Evolutionary conservation across 768 basidiomycete species (phyloP).

Genomic region (Tylopilus intermedius): DNA sequence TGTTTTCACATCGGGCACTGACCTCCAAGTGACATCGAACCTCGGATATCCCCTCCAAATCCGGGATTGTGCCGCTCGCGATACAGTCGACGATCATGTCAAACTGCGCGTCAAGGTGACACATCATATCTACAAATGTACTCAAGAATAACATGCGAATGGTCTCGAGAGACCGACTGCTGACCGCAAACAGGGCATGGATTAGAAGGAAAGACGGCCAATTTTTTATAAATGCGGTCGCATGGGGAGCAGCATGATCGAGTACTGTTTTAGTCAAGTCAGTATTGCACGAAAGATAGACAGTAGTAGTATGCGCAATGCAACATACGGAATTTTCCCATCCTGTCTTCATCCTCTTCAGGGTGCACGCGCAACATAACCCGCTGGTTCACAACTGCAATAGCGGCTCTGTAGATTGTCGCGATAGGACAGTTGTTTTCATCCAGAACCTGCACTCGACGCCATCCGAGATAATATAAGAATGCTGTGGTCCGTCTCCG

Average conservation of each 20-base stretch:
- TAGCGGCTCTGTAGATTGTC: too few species aligned
- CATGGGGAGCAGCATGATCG: neutral
- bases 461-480: too few species aligned
- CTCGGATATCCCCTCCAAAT: neutral
- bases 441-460: too few species aligned
- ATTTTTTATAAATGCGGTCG: neutral
- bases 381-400: too few species aligned
- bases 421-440: too few species aligned
- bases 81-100: neutral
- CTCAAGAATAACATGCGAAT: neutral
- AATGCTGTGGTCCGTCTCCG: too few species aligned
- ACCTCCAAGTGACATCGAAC: neutral
- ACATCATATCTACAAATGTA: neutral
- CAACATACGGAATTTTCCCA: too few species aligned
- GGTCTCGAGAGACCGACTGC: neutral
- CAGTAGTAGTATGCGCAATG: too few species aligned
- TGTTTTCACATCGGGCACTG: too few species aligned
- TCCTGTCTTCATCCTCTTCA: too few species aligned
- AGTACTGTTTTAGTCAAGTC: neutral
- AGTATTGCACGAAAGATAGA: neutral
- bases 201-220: neutral
- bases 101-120: neutral
- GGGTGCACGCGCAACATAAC: too few species aligned
- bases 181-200: neutral
- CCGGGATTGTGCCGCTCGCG: neutral